Evolutionary conservation across 208 protist genomes (phyloP), one percentile per base, ranked within the genome.

Genomic region (Leishmania arabica): DNA sequence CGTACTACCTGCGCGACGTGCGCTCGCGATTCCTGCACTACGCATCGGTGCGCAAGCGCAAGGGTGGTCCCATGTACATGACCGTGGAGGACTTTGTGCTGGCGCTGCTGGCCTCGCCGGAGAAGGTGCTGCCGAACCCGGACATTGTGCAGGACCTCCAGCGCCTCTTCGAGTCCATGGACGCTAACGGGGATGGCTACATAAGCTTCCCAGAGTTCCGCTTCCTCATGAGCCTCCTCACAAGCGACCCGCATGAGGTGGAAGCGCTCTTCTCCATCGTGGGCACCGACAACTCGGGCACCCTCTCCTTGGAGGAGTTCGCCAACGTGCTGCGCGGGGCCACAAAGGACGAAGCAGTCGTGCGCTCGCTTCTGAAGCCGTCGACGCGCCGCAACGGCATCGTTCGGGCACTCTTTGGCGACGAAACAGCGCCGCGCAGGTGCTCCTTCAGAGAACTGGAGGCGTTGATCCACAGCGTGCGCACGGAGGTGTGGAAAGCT

Each of bases 1-100:
- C 93, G 68, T 97, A 94, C 77, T 97, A 98, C 83, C 81, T 98
- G 75, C 93, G 93, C 65, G 92, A 95, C 66, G 88, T 95, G 53
- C 82, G 84, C 74, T 91, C 90, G 0, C 91, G 92, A 58, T 98
- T 98, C 75, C 89, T 86, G 72, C 95, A 97, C 88, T 98, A 98
- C 86, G 95, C 95, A 34, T 92, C 90, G 17, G 85, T 92, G 62
- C 80, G 84, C 34, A 92, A 91, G 81, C 84, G 86, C 51, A 87
- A 88, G 19, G 91, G 89, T 42, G 90, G 87, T 0, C 72, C 87
- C 8, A 74, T 84, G 77, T 95, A 92, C 84, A 98, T 98, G 95
- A 97, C 90, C 3, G 83, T 87, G 13, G 92, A 97, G 21, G 95
- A 98, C 81, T 97, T 98, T 90, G 92, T 96, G 19, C 79, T 88